Evolutionary conservation across 2,329 filamentous ascomycete genomes (phyloP).

Genomic region (Onygenales sp.): DNA sequence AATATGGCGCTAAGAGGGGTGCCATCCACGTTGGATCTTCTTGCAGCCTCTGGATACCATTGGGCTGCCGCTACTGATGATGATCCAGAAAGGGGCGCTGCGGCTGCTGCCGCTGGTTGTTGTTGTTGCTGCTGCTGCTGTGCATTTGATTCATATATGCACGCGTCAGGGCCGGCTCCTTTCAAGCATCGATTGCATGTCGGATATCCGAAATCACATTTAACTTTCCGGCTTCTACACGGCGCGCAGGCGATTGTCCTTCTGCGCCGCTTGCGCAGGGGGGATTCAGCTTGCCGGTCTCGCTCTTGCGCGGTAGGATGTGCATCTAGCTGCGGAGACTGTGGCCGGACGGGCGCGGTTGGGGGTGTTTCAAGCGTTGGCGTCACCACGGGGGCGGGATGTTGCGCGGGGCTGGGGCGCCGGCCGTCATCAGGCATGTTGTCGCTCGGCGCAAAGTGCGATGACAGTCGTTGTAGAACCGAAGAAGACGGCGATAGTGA

Average conservation of each 20-base stretch:
- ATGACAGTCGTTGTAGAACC: neutral
- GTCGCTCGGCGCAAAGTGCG: neutral
- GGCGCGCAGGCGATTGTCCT: slow-evolving; percentile 33
- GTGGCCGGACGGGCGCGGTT: neutral
- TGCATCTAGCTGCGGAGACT: neutral
- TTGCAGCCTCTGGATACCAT: neutral
- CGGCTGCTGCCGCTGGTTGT: neutral
- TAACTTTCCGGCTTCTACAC: slow-evolving; percentile 33
- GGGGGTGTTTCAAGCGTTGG: neutral
- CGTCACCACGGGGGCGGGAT: neutral
- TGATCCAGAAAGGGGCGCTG: neutral
- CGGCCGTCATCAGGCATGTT: neutral
- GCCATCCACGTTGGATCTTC: neutral
- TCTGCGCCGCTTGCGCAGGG: slow-evolving; percentile 28
- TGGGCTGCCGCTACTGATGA: neutral
- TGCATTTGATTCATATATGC: slow-evolving; percentile 8
- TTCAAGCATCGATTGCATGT: slow-evolving; percentile 1
- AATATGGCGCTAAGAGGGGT: neutral
- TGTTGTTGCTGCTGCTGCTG: neutral
- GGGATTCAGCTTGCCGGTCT: slow-evolving; percentile 12
- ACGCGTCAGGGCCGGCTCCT: slow-evolving; percentile 7
- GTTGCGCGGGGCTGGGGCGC: neutral
- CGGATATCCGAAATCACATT: slow-evolving; percentile 30
- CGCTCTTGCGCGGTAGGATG: neutral
- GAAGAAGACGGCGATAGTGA: neutral